Percentiles rank a stretch among this genome's conserved stretches.
These are phyloP conservation scores for Ustilago crameri DNA, from an alignment of 1,284 basidiomycete species.

Conservation along the genomic window DNA sequence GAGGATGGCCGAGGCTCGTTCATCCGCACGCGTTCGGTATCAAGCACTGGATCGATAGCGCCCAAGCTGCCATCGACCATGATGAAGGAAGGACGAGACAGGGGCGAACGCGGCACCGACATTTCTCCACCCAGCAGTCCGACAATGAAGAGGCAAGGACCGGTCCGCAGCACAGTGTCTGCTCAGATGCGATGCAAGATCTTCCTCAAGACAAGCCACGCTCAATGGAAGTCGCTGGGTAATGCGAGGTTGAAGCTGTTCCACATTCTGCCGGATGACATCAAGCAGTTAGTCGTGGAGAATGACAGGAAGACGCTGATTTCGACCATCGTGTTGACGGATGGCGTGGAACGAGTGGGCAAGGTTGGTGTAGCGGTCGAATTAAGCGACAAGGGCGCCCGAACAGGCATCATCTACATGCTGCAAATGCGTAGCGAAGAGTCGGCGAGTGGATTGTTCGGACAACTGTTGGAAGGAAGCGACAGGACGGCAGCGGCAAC, in stretches of 20 bases:
- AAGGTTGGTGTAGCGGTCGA: conserved; percentile 98
- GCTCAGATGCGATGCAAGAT: conserved; percentile 99
- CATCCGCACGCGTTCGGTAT: conserved; percentile 48
- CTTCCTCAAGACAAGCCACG: conserved; percentile 92
- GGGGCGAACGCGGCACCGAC: conserved; percentile 31
- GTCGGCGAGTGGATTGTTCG: conserved; percentile 84
- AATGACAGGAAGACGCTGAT: conserved; percentile 81
- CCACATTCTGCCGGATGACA: conserved; percentile 78
- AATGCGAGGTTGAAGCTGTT: conserved; percentile 88
- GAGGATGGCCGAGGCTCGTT: conserved; percentile 32
- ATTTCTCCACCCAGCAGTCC: conserved; percentile 40
- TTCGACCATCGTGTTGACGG: conserved; percentile 92
- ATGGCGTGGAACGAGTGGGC: conserved; percentile 96
- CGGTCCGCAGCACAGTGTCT: conserved; percentile 71
- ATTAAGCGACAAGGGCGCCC: conserved; percentile 84
- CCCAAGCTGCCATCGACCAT: conserved; percentile 58
- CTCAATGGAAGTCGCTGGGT: conserved; percentile 96
- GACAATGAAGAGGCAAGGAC: conserved; percentile 28
- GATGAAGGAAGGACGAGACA: conserved; percentile 51
- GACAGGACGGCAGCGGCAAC: conserved; percentile 72
- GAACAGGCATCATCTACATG: conserved; percentile 99
- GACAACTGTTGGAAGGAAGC: conserved; percentile 86
- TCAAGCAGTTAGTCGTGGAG: conserved; percentile 96
- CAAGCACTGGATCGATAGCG: conserved; percentile 38
- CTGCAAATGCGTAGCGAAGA: conserved; percentile 81